These are phyloP conservation scores for Sporisorium scitamineum DNA, from an alignment of 1,284 basidiomycete species.

Conservation along the genomic window DNA sequence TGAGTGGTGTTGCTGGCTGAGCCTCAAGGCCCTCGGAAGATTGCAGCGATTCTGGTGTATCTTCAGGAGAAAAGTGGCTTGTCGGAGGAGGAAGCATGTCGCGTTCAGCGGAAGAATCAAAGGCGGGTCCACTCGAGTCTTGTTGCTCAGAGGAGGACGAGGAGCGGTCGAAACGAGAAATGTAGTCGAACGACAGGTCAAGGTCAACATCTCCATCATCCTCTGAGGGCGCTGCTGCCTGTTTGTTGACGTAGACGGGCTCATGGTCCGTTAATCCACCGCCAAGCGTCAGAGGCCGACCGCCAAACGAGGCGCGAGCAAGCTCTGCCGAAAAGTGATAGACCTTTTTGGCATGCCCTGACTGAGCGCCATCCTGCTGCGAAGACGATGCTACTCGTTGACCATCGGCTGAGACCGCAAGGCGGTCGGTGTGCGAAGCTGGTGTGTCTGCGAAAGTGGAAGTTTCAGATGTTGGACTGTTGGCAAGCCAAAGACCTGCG, in stretches of 20 bases:
- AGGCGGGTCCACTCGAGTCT: conserved; percentile 27
- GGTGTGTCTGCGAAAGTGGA: conserved; percentile 10
- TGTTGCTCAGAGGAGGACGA: conserved; percentile 25
- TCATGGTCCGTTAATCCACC: conserved; percentile 12
- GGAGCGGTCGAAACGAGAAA: conserved; percentile 44
- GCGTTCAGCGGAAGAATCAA: conserved; percentile 25
- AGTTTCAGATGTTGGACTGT: conserved; percentile 31
- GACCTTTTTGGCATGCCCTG: conserved; percentile 13
- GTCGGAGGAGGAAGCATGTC: conserved; percentile 4
- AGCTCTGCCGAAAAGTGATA: conserved; percentile 47
- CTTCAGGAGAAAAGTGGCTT: conserved; percentile 31
- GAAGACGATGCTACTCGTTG: background rate
- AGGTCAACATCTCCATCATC: conserved; percentile 51
- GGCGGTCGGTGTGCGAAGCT: background rate
- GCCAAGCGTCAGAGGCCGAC: conserved; percentile 13
- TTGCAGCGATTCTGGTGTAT: conserved; percentile 24
- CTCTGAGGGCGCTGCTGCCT: conserved; percentile 9
- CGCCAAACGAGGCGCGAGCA: conserved; percentile 31
- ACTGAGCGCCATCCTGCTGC: background rate
- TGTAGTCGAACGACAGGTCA: conserved; percentile 58
- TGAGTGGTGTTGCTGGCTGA: conserved; percentile 3
- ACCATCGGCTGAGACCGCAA: background rate
- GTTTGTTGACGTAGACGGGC: conserved; percentile 14
- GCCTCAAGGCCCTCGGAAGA: background rate
- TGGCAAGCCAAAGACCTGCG: conserved; percentile 48